Base-by-base conservation (phyloP, 1,284 basidiomycete genomes). In the Rhodotorula sp. region DNA sequence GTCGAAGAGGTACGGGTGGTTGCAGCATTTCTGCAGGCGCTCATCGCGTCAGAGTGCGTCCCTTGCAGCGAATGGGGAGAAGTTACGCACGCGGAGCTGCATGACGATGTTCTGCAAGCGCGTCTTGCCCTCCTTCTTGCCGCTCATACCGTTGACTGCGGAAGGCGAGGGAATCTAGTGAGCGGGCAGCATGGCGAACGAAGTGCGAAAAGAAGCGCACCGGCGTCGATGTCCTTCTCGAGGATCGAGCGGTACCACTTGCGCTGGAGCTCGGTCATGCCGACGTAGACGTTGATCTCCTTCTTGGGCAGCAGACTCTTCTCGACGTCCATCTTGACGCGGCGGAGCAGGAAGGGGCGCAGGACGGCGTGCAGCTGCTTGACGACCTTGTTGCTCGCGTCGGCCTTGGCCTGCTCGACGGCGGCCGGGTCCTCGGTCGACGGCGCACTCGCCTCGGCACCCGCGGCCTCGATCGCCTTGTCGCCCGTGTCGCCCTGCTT, bases 81-180 rank as follows among this genome's bases (percentile, higher is more conserved):
- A 34, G 54, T 46, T 13, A 74, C 81, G 79, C 70, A 81, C 81
- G 76, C 87, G 73, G 67, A 93, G 86, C 86, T 99, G 97, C 97
- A 99, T 99, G 74, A 99, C 97, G 85, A 99, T 97, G 83, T 99
- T 99, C 88, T 99, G 92, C 64, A 99, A 83, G 45, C 95, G 86
- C 5, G 95, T 98, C 84, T 98, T 99, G 74, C 97, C 96, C 82
- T 99, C 97, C 82, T 99, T 99, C 87, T 97, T 98, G 21, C 93
- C 93, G 2, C 92, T 91, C 80, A 80, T 65, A 87, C 93, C 93
- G 80, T 98, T 99, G 66, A 99, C 97, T 34, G 34, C 5, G 34
- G 5, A 34, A 34, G 34, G 34, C 5, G 34, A 34, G 5, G 2
- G 34, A 34, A 5, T 5, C 5, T 5, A 34, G 34, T 34, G 5